Percentiles rank a stretch among this genome's conserved stretches.
Evolutionary conservation across 139 green algal genomes (phyloP).

Genomic region (Picocystis salinarum): DNA sequence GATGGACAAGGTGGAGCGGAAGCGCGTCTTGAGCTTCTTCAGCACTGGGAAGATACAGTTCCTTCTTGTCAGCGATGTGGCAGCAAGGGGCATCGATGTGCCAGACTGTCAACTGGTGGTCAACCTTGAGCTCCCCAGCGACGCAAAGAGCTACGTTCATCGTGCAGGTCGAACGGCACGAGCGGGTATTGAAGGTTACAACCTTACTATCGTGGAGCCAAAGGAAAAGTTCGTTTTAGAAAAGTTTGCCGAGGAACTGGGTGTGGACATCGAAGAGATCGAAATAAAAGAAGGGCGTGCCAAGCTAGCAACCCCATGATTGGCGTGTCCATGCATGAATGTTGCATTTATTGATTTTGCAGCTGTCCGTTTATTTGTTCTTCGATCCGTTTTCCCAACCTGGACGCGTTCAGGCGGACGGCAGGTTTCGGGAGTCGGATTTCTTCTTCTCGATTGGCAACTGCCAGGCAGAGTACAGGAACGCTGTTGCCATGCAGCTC

Average conservation of each 20-base stretch:
- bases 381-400: no score
- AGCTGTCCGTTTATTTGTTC: no score
- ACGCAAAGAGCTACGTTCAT: not conserved
- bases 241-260: conserved; percentile 35
- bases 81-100: conserved; percentile 75
- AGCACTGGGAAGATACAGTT: conserved; percentile 36
- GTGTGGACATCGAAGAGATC: conserved; percentile 25
- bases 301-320: no score
- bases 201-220: not conserved
- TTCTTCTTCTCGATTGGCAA: no score
- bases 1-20: conserved; percentile 48
- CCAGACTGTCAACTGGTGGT: conserved; percentile 44
- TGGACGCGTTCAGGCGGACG: no score
- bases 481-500: no score
- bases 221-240: conserved; percentile 30
- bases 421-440: no score
- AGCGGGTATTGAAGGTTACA: not conserved
- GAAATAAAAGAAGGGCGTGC: conserved; percentile 12
- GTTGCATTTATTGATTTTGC: no score
- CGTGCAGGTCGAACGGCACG: not conserved
- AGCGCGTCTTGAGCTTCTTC: conserved; percentile 46
- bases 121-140: not conserved
- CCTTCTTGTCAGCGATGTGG: conserved; percentile 76
- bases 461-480: no score
- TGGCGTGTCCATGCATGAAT: no score